Evolutionary conservation across 768 basidiomycete species (phyloP), one percentile per base, ranked within the genome.

Genomic region (Pholiota conissans): DNA sequence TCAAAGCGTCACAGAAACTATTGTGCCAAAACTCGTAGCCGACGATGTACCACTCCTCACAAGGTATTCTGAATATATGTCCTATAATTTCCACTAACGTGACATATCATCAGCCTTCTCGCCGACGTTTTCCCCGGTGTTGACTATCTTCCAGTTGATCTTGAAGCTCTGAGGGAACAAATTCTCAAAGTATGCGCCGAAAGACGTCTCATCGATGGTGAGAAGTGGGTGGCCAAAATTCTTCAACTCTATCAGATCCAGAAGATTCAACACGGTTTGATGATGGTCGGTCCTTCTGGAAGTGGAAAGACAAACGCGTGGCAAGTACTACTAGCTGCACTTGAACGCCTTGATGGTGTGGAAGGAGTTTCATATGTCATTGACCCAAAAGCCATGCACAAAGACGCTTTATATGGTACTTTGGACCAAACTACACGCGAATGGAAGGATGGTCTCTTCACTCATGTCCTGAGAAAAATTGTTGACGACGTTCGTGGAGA

Each of bases 261-360:
- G 75, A 98, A 95, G 77, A 99, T 98, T 61, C 96, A 98, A 65
- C 97, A 99, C 72, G 97, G 97, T 73, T 79, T 99, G 39, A 98
- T 99, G 97, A 97, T 99, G 94, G 97, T 99, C 27, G 96, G 97
- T 0, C 89, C 97, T 1, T 98, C 97, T 10, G 97, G 96, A 26
- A 94, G 84, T 48, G 97, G 97, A 28, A 99, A 99, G 75, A 96
- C 91, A 1, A 91, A 95, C 62, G 95, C 97, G 0, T 98, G 97
- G 97, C 90, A 90, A 66, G 93, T 98, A 40, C 80, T 99, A 3
- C 81, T 99, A 26, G 84, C 87, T 7, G 96, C 97, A 0, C 78
- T 98, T 49, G 93, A 97, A 70, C 82, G 92, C 11, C 77, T 98
- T 26, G 95, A 98, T 70, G 95, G 94, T 27, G 76, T 85, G 42